Conservation (phyloP, 371 early-diverging fungal species). For the Syncephalastrum sp. region DNA sequence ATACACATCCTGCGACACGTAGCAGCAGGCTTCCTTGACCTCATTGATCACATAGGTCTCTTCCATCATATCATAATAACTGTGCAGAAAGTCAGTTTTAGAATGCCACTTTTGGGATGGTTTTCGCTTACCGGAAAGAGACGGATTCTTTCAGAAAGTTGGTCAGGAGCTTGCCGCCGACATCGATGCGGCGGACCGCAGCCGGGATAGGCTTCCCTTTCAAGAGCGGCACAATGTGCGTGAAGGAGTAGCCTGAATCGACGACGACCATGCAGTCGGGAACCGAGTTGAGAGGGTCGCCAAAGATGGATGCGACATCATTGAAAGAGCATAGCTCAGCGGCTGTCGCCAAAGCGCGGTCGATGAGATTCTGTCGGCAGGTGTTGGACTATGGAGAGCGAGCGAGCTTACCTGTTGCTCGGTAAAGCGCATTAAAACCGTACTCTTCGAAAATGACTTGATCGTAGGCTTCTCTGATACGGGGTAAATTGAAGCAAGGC, state of each 20-base stretch:
- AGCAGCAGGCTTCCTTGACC: constrained; percentile 84
- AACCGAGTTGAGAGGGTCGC: constrained; percentile 38
- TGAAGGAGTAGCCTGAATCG: constrained; percentile 83
- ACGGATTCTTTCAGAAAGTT: constrained; percentile 87
- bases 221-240: constrained; percentile 76
- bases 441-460: constrained; percentile 88
- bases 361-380: background rate
- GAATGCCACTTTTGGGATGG: background rate
- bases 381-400: no score
- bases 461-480: constrained; percentile 71
- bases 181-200: constrained; percentile 64
- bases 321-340: constrained; percentile 49
- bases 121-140: constrained; percentile 64
- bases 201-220: constrained; percentile 54
- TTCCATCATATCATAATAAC: constrained; percentile 92
- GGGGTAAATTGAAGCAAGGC: constrained; percentile 77
- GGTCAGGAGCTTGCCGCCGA: constrained; percentile 85
- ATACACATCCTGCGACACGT: constrained; percentile 67
- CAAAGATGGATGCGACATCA: constrained; percentile 50
- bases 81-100: constrained; percentile 6
- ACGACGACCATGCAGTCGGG: constrained; percentile 73
- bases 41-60: constrained; percentile 82
- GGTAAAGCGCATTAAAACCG: constrained; percentile 45
- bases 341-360: constrained; percentile 7
- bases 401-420: background rate